phyloP scores from a whole-genome alignment of 129 eudicot species.

The Centella asiatica region DNA sequence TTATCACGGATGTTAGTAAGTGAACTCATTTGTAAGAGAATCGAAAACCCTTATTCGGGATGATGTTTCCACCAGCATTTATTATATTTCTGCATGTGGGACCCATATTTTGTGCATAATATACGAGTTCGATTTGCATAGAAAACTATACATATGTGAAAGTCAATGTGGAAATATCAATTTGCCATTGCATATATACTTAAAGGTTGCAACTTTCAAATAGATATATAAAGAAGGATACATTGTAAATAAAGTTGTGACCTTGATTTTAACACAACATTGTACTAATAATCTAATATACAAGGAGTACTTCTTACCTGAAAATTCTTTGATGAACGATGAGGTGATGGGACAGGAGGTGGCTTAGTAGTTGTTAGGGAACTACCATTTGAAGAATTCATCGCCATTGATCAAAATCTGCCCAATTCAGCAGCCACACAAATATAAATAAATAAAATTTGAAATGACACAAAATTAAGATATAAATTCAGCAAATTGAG shows the following conservation, averaged over 20 bases:
- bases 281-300: not conserved
- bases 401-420: conserved; percentile 19
- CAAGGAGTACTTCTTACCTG: conserved; percentile 35
- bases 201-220: not conserved
- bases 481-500: not conserved
- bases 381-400: conserved; percentile 20
- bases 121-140: no score
- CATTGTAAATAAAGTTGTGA: not conserved
- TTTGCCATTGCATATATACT: no score
- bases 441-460: not conserved
- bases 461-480: not conserved
- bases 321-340: conserved; percentile 38
- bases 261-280: not conserved
- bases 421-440: no score
- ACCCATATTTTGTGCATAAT: no score
- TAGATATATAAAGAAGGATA: not conserved
- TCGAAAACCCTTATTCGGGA: not conserved
- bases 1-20: no score
- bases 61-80: no score
- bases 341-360: conserved; percentile 48
- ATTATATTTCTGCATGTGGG: no score
- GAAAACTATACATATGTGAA: no score
- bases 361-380: conserved; percentile 30
- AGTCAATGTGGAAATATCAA: no score
- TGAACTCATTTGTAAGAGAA: no score